A percentile compares a stretch with the other conserved stretches of the same genome.
phyloP scores from a whole-genome alignment of 768 basidiomycete genomes.

The Pleurotus giganteus region DNA sequence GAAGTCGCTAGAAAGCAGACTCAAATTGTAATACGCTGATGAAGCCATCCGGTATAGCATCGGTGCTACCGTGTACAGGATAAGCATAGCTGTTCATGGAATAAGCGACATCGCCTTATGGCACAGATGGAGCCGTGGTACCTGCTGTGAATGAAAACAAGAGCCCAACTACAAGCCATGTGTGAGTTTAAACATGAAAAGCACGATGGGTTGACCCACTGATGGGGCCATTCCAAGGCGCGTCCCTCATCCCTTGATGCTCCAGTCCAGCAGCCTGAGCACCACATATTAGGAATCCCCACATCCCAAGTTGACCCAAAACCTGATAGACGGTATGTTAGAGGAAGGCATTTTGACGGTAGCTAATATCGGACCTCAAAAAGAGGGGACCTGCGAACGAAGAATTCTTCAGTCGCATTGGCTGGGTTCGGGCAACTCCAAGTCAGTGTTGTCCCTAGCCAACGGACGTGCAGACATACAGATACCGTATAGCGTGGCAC shows the following conservation, averaged over 20 bases:
- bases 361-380: conserved; percentile 55
- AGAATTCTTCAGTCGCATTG: conserved; percentile 86
- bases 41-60: conserved; percentile 83
- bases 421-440: conserved; percentile 36
- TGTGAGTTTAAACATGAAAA: neutral
- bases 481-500: conserved; percentile 83
- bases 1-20: conserved; percentile 84
- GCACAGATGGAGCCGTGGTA: conserved; percentile 17
- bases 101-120: conserved; percentile 9
- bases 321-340: conserved; percentile 38
- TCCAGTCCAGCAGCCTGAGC: conserved; percentile 77
- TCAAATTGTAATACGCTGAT: conserved; percentile 83
- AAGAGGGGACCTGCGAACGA: conserved; percentile 74
- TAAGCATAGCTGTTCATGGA: conserved; percentile 64
- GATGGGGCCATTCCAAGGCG: conserved; percentile 71
- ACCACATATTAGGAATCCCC: conserved; percentile 76
- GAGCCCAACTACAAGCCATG: conserved; percentile 36
- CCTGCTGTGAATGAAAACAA: conserved; percentile 38
- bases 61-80: conserved; percentile 85
- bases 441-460: neutral
- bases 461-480: conserved; percentile 45
- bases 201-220: conserved; percentile 39
- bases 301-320: conserved; percentile 85
- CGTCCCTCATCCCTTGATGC: conserved; percentile 60
- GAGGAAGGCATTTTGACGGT: neutral